A percentile compares a stretch with the other conserved stretches of the same genome.
These are phyloP conservation scores for Citrus australasica DNA, from an alignment of 345 rosid species.

Conservation along the genomic window DNA sequence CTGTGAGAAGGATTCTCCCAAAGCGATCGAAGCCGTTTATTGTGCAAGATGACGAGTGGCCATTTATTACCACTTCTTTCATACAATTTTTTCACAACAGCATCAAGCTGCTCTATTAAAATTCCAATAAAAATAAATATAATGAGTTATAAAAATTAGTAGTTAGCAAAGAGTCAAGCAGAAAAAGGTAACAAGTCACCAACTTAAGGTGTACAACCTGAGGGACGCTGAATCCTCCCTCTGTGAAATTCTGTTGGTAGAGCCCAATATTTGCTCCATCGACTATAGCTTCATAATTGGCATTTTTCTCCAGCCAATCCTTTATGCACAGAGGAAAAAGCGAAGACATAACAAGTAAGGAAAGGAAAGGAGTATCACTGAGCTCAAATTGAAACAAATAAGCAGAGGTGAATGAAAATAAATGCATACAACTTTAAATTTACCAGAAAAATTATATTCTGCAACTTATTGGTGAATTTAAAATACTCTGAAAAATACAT, in stretches of 20 bases:
- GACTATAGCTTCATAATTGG: conserved; percentile 62
- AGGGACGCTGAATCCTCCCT: conserved; percentile 70
- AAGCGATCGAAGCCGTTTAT: conserved; percentile 61
- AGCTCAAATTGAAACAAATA: neutral
- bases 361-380: neutral
- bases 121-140: conserved; percentile 13
- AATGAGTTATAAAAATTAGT: conserved; percentile 6
- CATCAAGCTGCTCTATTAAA: conserved; percentile 80
- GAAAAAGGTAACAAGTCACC: neutral
- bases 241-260: conserved; percentile 83
- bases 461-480: neutral
- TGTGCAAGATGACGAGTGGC: conserved; percentile 79
- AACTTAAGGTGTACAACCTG: conserved; percentile 49
- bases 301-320: conserved; percentile 73
- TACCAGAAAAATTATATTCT: neutral
- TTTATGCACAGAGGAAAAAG: conserved; percentile 14
- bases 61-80: conserved; percentile 49
- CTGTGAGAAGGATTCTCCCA: conserved; percentile 49
- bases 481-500: neutral
- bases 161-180: neutral
- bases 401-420: neutral
- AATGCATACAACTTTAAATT: neutral
- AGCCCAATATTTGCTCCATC: conserved; percentile 96
- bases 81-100: conserved; percentile 63
- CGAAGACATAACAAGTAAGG: neutral